These are phyloP conservation scores for Hymenoscyphus fraxineus DNA, from an alignment of 2,329 filamentous ascomycete species.

Conservation along the genomic window DNA sequence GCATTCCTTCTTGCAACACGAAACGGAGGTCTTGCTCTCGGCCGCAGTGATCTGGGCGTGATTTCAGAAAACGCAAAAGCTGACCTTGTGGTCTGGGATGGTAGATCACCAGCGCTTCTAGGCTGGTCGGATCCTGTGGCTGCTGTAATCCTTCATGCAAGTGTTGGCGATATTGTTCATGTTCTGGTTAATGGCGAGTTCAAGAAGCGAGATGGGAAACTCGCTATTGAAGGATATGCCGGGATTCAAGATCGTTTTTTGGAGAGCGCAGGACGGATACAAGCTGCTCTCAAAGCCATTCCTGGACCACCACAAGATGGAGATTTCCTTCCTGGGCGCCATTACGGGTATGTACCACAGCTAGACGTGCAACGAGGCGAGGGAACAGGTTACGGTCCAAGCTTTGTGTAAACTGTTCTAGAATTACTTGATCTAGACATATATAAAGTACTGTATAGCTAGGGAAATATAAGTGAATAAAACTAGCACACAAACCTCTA, in stretches of 20 bases:
- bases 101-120: conserved; percentile 38
- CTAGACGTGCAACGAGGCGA: conserved; percentile 1
- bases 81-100: conserved; percentile 47
- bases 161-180: conserved; percentile 39
- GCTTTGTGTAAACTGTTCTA: not conserved
- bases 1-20: conserved; percentile 54
- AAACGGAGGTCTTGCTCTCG: conserved; percentile 48
- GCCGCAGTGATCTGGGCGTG: conserved; percentile 33
- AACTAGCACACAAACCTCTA: no score
- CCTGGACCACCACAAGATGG: not conserved
- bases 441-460: no score
- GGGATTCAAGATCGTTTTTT: conserved; percentile 3
- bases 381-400: conserved; percentile 6
- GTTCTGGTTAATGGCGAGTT: conserved; percentile 43
- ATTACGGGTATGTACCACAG: conserved; percentile 3
- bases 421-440: no score
- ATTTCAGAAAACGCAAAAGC: conserved; percentile 45
- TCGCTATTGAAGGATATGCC: conserved; percentile 17
- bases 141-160: conserved; percentile 41
- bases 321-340: not conserved
- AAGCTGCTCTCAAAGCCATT: not conserved
- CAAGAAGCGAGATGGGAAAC: conserved; percentile 32
- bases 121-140: conserved; percentile 40
- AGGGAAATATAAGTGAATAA: no score
- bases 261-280: conserved; percentile 1